These are phyloP conservation scores for Sanghuangporus baumii DNA, from an alignment of 1,284 basidiomycete genomes.

Conservation along the genomic window DNA sequence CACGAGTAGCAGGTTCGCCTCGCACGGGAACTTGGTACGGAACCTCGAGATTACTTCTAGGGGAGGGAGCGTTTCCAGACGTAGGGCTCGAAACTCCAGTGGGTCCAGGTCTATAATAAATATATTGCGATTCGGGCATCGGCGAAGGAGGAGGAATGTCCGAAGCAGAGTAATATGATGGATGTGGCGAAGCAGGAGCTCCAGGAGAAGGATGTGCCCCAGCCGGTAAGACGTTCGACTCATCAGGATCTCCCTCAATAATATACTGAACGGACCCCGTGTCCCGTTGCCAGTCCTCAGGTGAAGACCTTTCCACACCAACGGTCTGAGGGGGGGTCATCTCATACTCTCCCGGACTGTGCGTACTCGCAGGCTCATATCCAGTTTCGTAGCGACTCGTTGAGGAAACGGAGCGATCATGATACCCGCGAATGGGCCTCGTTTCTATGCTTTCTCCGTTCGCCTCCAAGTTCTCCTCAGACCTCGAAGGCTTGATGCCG, in stretches of 20 bases:
- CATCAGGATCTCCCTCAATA: slow-evolving; percentile 15
- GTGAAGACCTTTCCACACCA: slow-evolving; percentile 9
- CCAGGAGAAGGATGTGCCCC: slow-evolving; percentile 7
- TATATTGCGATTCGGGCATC: slow-evolving; percentile 45
- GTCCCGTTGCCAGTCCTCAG: slow-evolving; percentile 4
- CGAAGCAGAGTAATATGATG: slow-evolving; percentile 68
- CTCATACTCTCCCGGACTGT: slow-evolving; percentile 28
- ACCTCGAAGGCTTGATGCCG: slow-evolving; percentile 60
- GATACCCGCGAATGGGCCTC: slow-evolving; percentile 64
- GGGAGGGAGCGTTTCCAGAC: slow-evolving; percentile 23
- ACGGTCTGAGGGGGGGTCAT: slow-evolving; percentile 24
- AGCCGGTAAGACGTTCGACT: slow-evolving; percentile 9
- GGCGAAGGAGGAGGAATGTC: slow-evolving; percentile 61
- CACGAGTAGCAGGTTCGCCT: slow-evolving; percentile 19
- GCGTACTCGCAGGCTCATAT: slow-evolving; percentile 42
- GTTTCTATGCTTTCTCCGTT: slow-evolving; percentile 30
- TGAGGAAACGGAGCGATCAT: slow-evolving; percentile 45
- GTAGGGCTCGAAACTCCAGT: slow-evolving; percentile 23
- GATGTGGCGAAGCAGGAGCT: slow-evolving; percentile 25
- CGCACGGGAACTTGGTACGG: slow-evolving; percentile 18
- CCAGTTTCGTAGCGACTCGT: slow-evolving; percentile 38
- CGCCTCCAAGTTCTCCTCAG: slow-evolving; percentile 32
- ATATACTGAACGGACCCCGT: slow-evolving; percentile 2
- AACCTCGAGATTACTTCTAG: slow-evolving; percentile 23
- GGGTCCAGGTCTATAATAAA: slow-evolving; percentile 30